These are phyloP conservation scores for Draba incana DNA, from an alignment of 345 rosid genomes.

Conservation along the genomic window DNA sequence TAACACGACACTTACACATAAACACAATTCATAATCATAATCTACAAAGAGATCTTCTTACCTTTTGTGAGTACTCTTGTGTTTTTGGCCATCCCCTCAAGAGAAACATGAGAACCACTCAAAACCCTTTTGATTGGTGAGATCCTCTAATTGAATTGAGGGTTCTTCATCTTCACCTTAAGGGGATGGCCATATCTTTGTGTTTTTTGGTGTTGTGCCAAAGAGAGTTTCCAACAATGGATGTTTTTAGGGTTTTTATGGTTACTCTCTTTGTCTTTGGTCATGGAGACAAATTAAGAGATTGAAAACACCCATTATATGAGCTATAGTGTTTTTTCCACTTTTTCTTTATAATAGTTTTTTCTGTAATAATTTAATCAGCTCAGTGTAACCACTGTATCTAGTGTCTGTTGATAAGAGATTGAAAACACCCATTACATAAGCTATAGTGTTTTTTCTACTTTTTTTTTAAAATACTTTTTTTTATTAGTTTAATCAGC, in stretches of 20 bases:
- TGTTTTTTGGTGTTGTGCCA: constrained; percentile 38
- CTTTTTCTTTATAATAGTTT: constrained; percentile 7
- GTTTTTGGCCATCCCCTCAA: constrained; percentile 38
- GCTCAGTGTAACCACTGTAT: constrained; percentile 6
- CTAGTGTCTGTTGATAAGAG: not conserved
- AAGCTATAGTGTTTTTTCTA: constrained; percentile 35
- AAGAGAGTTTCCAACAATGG: constrained; percentile 42
- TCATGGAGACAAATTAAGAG: constrained; percentile 39
- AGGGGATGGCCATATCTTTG: constrained; percentile 39
- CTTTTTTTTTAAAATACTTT: constrained; percentile 5
- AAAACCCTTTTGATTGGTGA: constrained; percentile 29
- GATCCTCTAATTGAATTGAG: constrained; percentile 26
- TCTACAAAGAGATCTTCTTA: constrained; percentile 18
- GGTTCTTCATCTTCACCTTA: constrained; percentile 32
- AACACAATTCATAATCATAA: constrained; percentile 18
- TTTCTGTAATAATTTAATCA: constrained; percentile 11
- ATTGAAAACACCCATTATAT: constrained; percentile 33
- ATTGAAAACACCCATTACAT: constrained; percentile 34
- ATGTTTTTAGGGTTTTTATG: constrained; percentile 33
- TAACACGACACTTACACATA: constrained; percentile 36
- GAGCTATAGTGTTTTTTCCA: constrained; percentile 35
- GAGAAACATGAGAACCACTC: constrained; percentile 30
- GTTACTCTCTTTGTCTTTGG: constrained; percentile 41
- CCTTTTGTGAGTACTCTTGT: constrained; percentile 35
- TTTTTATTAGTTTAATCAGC: constrained; percentile 4